phyloP scores from a whole-genome alignment of 306 rosid genomes.

The Vigna unguiculata region DNA sequence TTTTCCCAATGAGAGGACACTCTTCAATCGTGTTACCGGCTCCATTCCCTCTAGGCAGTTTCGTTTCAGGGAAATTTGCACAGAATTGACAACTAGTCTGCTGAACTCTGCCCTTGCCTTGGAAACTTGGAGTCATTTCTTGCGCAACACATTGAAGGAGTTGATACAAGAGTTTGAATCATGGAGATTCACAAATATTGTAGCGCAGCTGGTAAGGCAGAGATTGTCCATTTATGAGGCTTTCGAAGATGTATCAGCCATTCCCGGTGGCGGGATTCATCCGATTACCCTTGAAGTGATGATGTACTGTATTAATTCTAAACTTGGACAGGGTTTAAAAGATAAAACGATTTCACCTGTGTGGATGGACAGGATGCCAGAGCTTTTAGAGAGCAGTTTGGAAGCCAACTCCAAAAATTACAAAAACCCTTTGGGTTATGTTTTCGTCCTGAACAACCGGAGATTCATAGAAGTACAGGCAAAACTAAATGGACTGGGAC shows the following conservation, averaged over 20 bases:
- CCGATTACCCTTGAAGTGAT: not conserved
- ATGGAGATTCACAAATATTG: too few relatives aligned
- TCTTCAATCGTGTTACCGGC: constrained; percentile 61
- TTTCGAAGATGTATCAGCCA: not conserved
- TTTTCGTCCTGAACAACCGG: constrained; percentile 75
- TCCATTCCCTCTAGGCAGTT: constrained; percentile 52
- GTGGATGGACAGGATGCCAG: constrained; percentile 42
- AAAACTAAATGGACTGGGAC: too few relatives aligned
- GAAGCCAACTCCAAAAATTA: constrained; percentile 67
- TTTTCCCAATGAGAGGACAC: constrained; percentile 70
- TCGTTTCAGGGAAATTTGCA: constrained; percentile 68
- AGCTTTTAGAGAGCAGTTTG: constrained; percentile 61
- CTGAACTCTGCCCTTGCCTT: not conserved
- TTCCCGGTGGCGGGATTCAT: not conserved
- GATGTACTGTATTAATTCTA: not conserved
- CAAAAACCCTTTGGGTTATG: constrained; percentile 53
- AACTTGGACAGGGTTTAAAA: not conserved
- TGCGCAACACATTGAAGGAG: constrained; percentile 54
- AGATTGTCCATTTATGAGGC: not conserved
- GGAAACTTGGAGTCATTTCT: constrained; percentile 18
- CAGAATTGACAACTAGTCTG: constrained; percentile 55
- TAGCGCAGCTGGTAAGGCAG: not conserved
- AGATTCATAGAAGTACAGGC: too few relatives aligned
- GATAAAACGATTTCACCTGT: not conserved
- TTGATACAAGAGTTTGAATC: constrained; percentile 43